A percentile compares a stretch with the other conserved stretches of the same genome.
Evolutionary conservation across 1,284 basidiomycete species (phyloP).

Genomic region (Boletus mariae): DNA sequence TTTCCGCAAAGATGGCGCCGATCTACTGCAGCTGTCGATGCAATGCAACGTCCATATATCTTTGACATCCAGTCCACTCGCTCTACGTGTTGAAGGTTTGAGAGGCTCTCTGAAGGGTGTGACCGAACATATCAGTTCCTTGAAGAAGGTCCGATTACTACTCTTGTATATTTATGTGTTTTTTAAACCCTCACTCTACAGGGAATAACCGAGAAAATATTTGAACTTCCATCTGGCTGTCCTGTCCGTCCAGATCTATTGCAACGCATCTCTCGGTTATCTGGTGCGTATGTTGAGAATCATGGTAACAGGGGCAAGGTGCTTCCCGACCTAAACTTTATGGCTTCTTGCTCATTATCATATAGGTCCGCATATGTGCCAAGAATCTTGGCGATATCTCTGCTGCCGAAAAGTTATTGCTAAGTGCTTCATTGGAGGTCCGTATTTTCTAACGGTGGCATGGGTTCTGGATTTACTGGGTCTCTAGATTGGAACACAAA

Average conservation of each 20-base stretch:
- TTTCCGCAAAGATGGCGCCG: conserved; percentile 52
- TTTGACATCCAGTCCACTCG: conserved; percentile 51
- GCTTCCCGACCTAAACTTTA: conserved; percentile 1
- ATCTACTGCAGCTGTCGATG: conserved; percentile 55
- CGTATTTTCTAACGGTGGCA: conserved; percentile 6
- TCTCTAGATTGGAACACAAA: conserved; percentile 16
- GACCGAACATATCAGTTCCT: conserved; percentile 39
- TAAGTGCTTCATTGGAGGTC: conserved; percentile 53
- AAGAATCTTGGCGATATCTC: conserved; percentile 40
- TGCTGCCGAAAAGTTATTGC: conserved; percentile 50
- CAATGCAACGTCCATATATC: conserved; percentile 60
- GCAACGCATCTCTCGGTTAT: conserved; percentile 62
- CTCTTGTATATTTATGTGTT: not conserved
- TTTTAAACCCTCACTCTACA: conserved; percentile 23
- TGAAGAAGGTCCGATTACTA: conserved; percentile 45
- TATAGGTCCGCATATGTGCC: conserved; percentile 54
- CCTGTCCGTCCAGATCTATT: conserved; percentile 44
- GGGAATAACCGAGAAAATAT: conserved; percentile 48
- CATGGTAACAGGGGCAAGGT: conserved; percentile 43
- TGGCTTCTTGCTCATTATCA: conserved; percentile 2
- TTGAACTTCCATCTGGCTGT: conserved; percentile 45
- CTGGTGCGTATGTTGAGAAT: conserved; percentile 59
- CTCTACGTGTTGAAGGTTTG: conserved; percentile 57
- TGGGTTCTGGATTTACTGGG: not conserved
- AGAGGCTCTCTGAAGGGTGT: conserved; percentile 46